Conservation (phyloP, 352 stramenopile genomes). For the Elongisporangium prolatum region DNA sequence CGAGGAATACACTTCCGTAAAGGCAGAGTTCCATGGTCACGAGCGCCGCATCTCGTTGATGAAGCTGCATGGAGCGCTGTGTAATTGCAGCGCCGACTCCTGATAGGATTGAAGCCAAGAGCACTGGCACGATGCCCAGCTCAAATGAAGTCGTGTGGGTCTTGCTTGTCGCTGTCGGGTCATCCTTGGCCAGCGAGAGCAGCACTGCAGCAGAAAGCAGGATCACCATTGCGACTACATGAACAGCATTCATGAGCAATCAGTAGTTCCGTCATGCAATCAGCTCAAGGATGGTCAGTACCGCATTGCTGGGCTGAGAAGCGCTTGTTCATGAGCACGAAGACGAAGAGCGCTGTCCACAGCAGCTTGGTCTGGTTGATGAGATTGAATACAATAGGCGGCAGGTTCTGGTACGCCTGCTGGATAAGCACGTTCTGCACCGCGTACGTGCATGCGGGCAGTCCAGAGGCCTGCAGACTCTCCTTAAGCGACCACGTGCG, state of each 20-base stretch:
- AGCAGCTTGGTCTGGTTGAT: conserved; percentile 88
- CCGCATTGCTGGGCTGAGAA: conserved; percentile 64
- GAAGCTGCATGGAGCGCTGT: conserved; percentile 73
- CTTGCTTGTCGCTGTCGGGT: conserved; percentile 3
- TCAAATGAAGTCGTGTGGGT: conserved; percentile 37
- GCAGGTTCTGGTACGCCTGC: conserved; percentile 74
- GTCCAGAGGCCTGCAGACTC: conserved; percentile 56
- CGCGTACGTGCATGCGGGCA: conserved; percentile 82
- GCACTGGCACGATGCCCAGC: conserved; percentile 58
- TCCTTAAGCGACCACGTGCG: conserved; percentile 60
- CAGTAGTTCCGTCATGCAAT: background rate
- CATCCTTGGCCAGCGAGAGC: conserved; percentile 60
- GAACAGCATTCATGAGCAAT: background rate
- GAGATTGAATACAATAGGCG: conserved; percentile 82
- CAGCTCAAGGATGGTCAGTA: conserved; percentile 9
- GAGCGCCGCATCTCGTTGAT: conserved; percentile 62
- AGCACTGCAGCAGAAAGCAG: conserved; percentile 62
- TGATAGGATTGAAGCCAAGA: conserved; percentile 70
- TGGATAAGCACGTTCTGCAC: conserved; percentile 87
- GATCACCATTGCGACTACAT: conserved; percentile 59
- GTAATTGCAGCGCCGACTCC: conserved; percentile 72
- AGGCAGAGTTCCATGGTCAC: conserved; percentile 80
- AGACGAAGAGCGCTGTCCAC: conserved; percentile 79
- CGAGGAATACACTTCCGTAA: conserved; percentile 71
- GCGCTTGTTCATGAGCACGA: conserved; percentile 62